Conservation (phyloP, 2,329 filamentous ascomycete genomes). For the Talaromyces atroroseus region DNA sequence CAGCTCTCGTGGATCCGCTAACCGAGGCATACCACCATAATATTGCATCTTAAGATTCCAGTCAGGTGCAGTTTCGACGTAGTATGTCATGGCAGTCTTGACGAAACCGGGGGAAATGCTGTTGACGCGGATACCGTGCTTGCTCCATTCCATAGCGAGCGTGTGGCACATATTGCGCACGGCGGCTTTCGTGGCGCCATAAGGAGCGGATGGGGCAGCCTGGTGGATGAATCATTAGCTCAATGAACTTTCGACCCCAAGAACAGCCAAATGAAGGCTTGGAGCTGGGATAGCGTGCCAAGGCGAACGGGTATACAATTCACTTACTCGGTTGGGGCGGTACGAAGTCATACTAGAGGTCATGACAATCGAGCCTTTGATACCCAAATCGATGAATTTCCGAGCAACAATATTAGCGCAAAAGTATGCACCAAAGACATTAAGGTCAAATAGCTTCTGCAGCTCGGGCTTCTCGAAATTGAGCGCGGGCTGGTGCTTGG, state of each 20-base stretch:
- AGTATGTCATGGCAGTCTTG: constrained; percentile 44
- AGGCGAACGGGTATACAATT: background rate
- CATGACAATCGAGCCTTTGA: constrained; percentile 38
- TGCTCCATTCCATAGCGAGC: constrained; percentile 47
- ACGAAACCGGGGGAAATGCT: constrained; percentile 44
- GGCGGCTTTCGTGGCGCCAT: constrained; percentile 43
- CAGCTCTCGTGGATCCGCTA: constrained; percentile 50
- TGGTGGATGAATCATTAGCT: constrained; percentile 1
- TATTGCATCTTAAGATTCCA: constrained; percentile 55
- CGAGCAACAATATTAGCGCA: constrained; percentile 26
- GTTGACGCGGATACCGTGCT: constrained; percentile 34
- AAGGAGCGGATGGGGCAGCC: constrained; percentile 48
- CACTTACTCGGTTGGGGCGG: constrained; percentile 38
- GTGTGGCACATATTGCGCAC: constrained; percentile 26
- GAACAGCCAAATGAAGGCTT: too few relatives aligned
- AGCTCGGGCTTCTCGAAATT: constrained; percentile 38
- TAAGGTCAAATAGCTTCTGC: constrained; percentile 42
- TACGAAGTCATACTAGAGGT: constrained; percentile 47
- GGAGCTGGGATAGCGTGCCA: too few relatives aligned
- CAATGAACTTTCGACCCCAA: too few relatives aligned
- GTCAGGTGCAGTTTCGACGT: constrained; percentile 48
- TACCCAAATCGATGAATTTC: constrained; percentile 38
- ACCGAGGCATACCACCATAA: constrained; percentile 52
- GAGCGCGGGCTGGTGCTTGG: constrained; percentile 44
- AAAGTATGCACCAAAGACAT: constrained; percentile 32